Conservation (phyloP, 1,284 basidiomycete genomes). For the Cryptococcus sp. region DNA sequence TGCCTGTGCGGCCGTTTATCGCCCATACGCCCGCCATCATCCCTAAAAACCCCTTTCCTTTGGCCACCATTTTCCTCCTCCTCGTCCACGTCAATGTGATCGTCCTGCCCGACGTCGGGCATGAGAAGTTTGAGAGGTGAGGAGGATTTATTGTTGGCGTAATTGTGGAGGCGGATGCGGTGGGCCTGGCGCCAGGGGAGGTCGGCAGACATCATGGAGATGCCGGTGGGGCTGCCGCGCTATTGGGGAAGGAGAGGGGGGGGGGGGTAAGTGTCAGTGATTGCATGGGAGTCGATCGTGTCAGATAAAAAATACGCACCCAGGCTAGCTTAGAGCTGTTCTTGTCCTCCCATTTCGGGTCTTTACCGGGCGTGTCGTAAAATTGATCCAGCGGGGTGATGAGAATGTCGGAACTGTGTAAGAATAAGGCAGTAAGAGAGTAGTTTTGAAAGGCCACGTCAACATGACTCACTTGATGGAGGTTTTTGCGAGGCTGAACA, state of each 20-base stretch:
- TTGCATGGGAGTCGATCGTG: background rate
- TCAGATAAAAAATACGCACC: constrained; percentile 32
- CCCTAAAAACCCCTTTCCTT: no score
- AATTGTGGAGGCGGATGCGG: constrained; percentile 50
- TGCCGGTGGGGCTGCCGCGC: constrained; percentile 52
- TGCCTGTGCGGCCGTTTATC: no score
- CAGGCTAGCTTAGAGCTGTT: constrained; percentile 48
- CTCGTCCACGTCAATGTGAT: constrained; percentile 9
- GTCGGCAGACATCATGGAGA: constrained; percentile 49
- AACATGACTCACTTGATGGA: constrained; percentile 43
- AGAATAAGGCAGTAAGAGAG: background rate
- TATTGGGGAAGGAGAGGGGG: no score
- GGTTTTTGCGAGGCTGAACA: constrained; percentile 50
- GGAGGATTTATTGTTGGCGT: constrained; percentile 41
- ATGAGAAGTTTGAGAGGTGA: constrained; percentile 21
- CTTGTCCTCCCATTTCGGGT: constrained; percentile 52
- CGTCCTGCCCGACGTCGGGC: constrained; percentile 29
- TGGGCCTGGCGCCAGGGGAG: constrained; percentile 51
- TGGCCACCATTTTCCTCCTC: constrained; percentile 14
- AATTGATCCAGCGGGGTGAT: constrained; percentile 54
- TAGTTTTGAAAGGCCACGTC: background rate
- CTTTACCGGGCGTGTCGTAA: constrained; percentile 39
- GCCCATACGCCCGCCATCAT: no score
- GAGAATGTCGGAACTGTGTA: constrained; percentile 51
- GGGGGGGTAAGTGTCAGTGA: constrained; percentile 2